Conservation (phyloP, 495 filamentous ascomycete genomes). For the Emericellopsis terricola region DNA sequence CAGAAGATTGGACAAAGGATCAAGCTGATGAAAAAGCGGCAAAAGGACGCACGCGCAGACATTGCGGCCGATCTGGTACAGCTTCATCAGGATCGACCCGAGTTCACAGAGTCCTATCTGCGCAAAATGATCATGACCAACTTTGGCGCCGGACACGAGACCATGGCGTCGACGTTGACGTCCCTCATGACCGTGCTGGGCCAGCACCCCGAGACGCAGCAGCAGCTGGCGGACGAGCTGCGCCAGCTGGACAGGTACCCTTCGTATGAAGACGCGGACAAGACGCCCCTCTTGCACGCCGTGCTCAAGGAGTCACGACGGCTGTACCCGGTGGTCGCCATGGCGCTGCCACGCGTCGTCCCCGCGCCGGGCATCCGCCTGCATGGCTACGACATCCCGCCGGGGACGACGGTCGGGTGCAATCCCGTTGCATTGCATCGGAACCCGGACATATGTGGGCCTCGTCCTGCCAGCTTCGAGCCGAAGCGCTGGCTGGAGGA, state of each 20-base stretch:
- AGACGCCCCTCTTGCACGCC: slow-evolving; percentile 36
- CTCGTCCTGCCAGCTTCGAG: slow-evolving; percentile 29
- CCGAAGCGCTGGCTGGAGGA: slow-evolving; percentile 39
- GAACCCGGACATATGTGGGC: slow-evolving; percentile 33
- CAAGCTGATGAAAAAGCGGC: slow-evolving; percentile 1
- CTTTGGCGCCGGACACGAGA: slow-evolving; percentile 30
- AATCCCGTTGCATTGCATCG: slow-evolving; percentile 41
- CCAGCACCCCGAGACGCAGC: slow-evolving; percentile 7
- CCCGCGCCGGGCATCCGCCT: slow-evolving; percentile 28
- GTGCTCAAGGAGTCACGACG: slow-evolving; percentile 45
- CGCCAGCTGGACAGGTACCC: not conserved
- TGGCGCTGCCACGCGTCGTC: slow-evolving; percentile 38
- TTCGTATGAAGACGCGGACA: not conserved
- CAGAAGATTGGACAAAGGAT: slow-evolving; percentile 12
- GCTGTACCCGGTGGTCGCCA: slow-evolving; percentile 36
- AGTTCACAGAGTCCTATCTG: slow-evolving; percentile 18
- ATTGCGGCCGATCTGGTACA: slow-evolving; percentile 18
- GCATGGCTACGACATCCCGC: slow-evolving; percentile 30
- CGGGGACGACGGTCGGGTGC: slow-evolving; percentile 37
- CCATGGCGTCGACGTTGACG: slow-evolving; percentile 25
- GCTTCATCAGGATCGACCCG: slow-evolving; percentile 13
- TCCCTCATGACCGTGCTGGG: slow-evolving; percentile 18
- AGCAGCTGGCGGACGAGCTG: slow-evolving; percentile 11
- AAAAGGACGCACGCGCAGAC: slow-evolving; percentile 6
- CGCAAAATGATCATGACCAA: slow-evolving; percentile 27